phyloP scores from a whole-genome alignment of 2,329 filamentous ascomycete genomes.

The Cladosporium oxysporum region DNA sequence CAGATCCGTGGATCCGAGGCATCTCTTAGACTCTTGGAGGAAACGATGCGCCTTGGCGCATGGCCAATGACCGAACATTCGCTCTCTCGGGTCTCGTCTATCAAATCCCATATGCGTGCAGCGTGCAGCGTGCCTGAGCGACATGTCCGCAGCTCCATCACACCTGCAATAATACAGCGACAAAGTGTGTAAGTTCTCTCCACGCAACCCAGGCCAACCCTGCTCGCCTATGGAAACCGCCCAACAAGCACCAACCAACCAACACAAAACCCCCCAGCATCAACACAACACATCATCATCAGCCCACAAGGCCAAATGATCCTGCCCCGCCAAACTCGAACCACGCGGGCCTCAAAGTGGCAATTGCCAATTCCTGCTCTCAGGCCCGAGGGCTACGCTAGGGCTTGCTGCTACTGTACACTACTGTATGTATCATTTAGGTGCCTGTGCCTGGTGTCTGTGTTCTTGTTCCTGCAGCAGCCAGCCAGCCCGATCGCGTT shows the following conservation, averaged over 20 bases:
- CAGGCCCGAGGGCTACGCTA: not conserved
- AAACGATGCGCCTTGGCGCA: not conserved
- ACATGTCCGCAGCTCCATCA: not conserved
- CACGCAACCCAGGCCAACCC: not conserved
- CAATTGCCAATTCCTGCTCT: constrained; percentile 5
- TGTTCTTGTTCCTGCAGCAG: not conserved
- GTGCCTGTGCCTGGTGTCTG: not conserved
- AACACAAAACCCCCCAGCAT: not conserved
- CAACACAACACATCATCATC: constrained; percentile 3
- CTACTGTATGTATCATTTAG: not conserved
- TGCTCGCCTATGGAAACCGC: not conserved
- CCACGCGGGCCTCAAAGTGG: not conserved
- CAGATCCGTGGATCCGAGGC: constrained; percentile 11
- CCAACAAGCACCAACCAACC: not conserved
- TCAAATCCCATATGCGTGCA: not conserved
- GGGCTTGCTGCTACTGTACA: not conserved
- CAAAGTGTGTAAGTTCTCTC: not conserved
- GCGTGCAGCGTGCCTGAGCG: not conserved
- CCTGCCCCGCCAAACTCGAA: not conserved
- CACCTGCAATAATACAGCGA: not conserved
- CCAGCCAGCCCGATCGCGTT: not conserved
- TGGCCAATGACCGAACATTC: not conserved
- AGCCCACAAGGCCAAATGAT: constrained; percentile 1
- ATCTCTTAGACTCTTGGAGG: constrained; percentile 1
- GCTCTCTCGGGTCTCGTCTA: not conserved